Base-by-base conservation (phyloP, 140 eudicot species). In the Senecio squalidus region DNA sequence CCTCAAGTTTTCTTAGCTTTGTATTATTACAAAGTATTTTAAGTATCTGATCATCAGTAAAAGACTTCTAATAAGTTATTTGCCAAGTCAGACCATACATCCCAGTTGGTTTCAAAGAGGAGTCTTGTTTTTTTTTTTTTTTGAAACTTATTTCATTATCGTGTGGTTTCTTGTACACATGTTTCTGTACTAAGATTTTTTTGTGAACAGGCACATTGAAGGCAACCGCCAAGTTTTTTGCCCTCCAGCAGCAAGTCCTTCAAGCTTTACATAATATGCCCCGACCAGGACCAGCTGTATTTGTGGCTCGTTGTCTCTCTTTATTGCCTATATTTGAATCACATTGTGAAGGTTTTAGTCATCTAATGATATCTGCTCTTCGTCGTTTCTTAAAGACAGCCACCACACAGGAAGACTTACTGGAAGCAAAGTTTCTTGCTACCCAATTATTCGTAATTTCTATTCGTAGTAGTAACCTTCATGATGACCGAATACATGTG, bases 331-430 rank as follows among this genome's bases (percentile, higher is more conserved):
- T 88, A 53, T 88, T 84, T 23, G 95, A 84, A 53, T 62, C 79
- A 47, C 17, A 84, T 27, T 76, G 88, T 61, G 96, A 84, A 26
- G 99, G 96, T 53, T 73, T 88, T 62, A 77, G 94, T 71, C 96
- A 88, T 68, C 67, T 93, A 68, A 66, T 93, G 73, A 63, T 84
- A 67, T 72, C 96, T 23, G 81, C 95, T 51, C 83, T 93, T 50
- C 82, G 88, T 14, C 96, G 85, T 44, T 71, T 73, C 21, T 61
- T 88, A 25, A 82, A 80, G 73, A 61, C 20, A 11, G 85, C 82
- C 60, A 75, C 76, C 50, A 55, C 79, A 26, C 62, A 63, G 7
- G 76, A 83, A 71, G 95, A 88, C 64, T 47, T 69, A 53, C 53
- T 27, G 23, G 76, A 76, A 47, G 93, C 96, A 51, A 78, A 78